phyloP scores from a whole-genome alignment of 805 yeast species.

The Candida ortonii region DNA sequence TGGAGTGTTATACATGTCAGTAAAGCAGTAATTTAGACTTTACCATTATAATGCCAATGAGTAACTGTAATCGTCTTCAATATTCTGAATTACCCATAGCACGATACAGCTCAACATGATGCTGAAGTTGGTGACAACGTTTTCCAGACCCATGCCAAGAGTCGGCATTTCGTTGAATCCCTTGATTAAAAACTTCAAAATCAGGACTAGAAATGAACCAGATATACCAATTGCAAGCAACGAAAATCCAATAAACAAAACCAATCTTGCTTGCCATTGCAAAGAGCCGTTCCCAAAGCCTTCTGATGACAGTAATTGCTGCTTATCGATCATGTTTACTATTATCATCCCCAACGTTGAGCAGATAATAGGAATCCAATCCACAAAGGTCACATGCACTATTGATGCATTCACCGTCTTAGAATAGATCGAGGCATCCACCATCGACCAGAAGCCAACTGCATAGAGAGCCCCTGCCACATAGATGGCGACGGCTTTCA shows the following conservation, averaged over 20 bases:
- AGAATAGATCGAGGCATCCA: slow-evolving; percentile 87
- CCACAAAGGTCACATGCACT: slow-evolving; percentile 86
- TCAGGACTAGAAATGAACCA: slow-evolving; percentile 85
- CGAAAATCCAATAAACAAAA: slow-evolving; percentile 70
- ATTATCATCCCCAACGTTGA: slow-evolving; percentile 87
- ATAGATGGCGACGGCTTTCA: slow-evolving; percentile 74
- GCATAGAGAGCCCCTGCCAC: slow-evolving; percentile 76
- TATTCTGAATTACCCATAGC: slow-evolving; percentile 91
- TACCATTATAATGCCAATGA: slow-evolving; percentile 55
- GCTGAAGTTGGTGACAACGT: slow-evolving; percentile 73
- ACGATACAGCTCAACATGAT: slow-evolving; percentile 86
- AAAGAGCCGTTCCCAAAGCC: slow-evolving; percentile 41
- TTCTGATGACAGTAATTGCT: slow-evolving; percentile 37
- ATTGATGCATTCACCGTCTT: slow-evolving; percentile 79
- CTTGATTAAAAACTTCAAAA: slow-evolving; percentile 77
- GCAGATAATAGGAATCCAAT: slow-evolving; percentile 93
- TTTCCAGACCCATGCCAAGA: slow-evolving; percentile 89
- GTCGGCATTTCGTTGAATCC: slow-evolving; percentile 78
- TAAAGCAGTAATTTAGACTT: slow-evolving; percentile 2
- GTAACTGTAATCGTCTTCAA: slow-evolving; percentile 94
- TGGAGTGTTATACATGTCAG: too few relatives aligned
- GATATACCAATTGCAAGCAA: slow-evolving; percentile 69
- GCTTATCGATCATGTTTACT: slow-evolving; percentile 69
- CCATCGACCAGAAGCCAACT: slow-evolving; percentile 81
- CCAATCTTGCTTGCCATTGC: slow-evolving; percentile 92